Evolutionary conservation across 495 filamentous ascomycete species (phyloP), one percentile per base, ranked within the genome.

Genomic region (Daldinia bambusicola): DNA sequence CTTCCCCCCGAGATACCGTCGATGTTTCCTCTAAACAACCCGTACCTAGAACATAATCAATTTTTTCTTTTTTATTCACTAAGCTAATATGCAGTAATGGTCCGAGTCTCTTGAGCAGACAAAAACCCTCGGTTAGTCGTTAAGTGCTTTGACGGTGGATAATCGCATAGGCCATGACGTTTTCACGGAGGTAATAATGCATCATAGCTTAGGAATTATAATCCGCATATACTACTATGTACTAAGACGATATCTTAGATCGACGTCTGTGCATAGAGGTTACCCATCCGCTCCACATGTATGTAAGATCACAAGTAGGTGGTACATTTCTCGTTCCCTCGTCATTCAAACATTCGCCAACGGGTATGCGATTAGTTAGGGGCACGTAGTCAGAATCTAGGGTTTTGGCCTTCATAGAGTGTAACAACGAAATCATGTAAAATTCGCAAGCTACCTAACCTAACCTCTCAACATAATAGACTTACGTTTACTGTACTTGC

Each of bases 221-320:
- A 65, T 55, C 48, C 38, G 9, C 48, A n/a, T 36, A 36, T 6
- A 36, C 34, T 36, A 36, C 9, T 26, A 26, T 26, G 26, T 69
- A 43, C 14, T 45, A 37, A 48, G 7, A 26, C 40, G 31, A 40
- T 14, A 14, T 45, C 16, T 50, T 30, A 70, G 62, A 66, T 66
- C 61, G 57, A 50, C 38, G 61, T 70, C 67, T 70, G 67, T 70
- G 67, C 61, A 56, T 56, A 41, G 16, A 34, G 31, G 22, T 48
- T 48, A 22, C 43, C 16, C 43, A 16, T 48, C 43, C 10, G 10
- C 43, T 22, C 43, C 43, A 48, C 43, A 48, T 8, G 16, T 48
- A 48, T n/a, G n/a, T n/a, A n/a, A 18, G 43, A 48, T 48, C 43
- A 40, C 10, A 14, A 12, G 37, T 40, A 40, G 37, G 4, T 26